Evolutionary conservation across 2,329 filamentous ascomycete species (phyloP).

Genomic region (Bipolaris oryzae): DNA sequence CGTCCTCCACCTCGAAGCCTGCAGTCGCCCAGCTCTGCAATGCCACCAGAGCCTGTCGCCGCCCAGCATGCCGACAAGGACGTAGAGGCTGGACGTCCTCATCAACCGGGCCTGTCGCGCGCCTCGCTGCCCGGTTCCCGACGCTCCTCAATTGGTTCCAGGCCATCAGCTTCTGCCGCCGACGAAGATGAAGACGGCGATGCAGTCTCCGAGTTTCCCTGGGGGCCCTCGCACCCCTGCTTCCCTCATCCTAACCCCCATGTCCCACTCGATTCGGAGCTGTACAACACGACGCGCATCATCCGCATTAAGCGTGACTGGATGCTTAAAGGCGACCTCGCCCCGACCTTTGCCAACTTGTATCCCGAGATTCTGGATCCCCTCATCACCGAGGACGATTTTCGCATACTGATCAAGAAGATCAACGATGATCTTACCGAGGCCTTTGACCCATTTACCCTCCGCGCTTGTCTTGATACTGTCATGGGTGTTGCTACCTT

Average conservation of each 20-base stretch:
- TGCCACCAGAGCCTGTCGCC: constrained; percentile 29
- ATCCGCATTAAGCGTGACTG: constrained; percentile 92
- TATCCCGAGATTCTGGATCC: constrained; percentile 96
- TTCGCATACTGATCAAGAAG: constrained; percentile 78
- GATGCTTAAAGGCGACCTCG: constrained; percentile 86
- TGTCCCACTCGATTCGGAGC: constrained; percentile 75
- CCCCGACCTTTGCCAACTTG: constrained; percentile 90
- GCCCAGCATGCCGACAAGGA: constrained; percentile 27
- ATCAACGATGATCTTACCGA: constrained; percentile 77
- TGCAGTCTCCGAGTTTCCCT: constrained; percentile 68
- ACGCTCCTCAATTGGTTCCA: constrained; percentile 37
- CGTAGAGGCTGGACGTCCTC: constrained; percentile 29
- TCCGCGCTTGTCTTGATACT: constrained; percentile 79
- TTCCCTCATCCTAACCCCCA: constrained; percentile 93
- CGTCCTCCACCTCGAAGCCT: constrained; percentile 40
- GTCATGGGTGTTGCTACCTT: constrained; percentile 81
- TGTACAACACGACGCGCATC: constrained; percentile 80
- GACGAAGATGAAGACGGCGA: constrained; percentile 49
- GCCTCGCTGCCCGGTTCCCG: constrained; percentile 38
- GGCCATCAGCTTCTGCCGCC: constrained; percentile 18
- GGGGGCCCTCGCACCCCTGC: constrained; percentile 93
- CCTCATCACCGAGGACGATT: constrained; percentile 82
- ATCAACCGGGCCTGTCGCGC: constrained; percentile 20
- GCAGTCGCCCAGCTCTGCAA: constrained; percentile 32
- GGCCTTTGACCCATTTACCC: constrained; percentile 79